Evolutionary conservation across 2,329 filamentous ascomycete species (phyloP), one percentile per base, ranked within the genome.

Genomic region (Fusarium virguliforme): DNA sequence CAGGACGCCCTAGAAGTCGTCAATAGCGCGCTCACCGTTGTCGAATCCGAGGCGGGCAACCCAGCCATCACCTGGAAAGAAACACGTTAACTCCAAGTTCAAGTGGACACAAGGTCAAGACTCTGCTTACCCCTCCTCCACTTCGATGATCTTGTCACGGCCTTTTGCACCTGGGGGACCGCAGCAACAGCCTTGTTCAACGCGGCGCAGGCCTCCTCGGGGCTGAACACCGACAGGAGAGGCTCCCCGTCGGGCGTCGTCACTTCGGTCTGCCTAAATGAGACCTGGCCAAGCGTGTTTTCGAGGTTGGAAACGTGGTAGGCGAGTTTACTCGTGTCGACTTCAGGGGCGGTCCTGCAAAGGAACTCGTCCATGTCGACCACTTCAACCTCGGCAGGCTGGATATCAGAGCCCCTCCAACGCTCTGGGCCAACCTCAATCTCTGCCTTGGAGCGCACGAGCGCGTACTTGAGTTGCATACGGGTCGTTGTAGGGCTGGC

Each of bases 301-400:
- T 57, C 28, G 13, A 59, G 41, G 4, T 59, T 13, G 56, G 46
- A 30, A 30, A 59, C 8, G 8, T 58, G 56, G 12, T 64, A 6
- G 30, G 48, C 13, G 37, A 67, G 37, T 30, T 18, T 59, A 30
- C 32, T 22, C 3, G 46, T 55, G 37, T 65, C 53, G 10, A 53
- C 38, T 24, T 24, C n/a, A 8, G 62, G 48, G 13, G 35, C 38
- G 13, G 46, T 62, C 18, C 35, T 41, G 8, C 15, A 18, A n/a
- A 68, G 62, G 13, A 68, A 68, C 8, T 53, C 48, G 22, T 62
- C 24, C 13, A 65, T 15, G 12, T 65, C 58, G 35, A 41, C 46
- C 18, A 50, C 58, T 32, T 68, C 62, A 8, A 55, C 53, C 58
- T 34, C 54, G 32, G 13, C 50, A 22, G 56, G 15, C 43, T 56